These are phyloP conservation scores for Primulina huaijiensis DNA, from an alignment of 257 asterid species.

Conservation along the genomic window DNA sequence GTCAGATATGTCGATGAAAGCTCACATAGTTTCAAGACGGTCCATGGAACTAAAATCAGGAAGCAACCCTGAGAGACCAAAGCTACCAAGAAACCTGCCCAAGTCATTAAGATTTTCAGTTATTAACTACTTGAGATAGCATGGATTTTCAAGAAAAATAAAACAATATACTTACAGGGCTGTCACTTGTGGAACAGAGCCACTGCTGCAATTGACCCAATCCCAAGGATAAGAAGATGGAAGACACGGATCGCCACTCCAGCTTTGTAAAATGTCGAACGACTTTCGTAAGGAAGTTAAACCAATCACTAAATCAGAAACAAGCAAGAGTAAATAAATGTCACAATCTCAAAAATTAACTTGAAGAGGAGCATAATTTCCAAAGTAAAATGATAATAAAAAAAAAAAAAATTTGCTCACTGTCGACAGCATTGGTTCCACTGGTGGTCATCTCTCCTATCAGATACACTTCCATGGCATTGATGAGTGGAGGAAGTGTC, in stretches of 20 bases:
- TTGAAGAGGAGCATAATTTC: no score
- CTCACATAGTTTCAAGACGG: conserved; percentile 56
- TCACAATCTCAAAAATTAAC: no score
- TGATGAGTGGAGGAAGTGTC: conserved; percentile 65
- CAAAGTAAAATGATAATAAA: not conserved
- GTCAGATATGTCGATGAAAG: not conserved
- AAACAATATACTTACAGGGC: conserved; percentile 39
- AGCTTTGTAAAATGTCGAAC: conserved; percentile 35
- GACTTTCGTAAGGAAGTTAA: conserved; percentile 34
- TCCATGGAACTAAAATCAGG: conserved; percentile 44
- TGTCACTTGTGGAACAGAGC: conserved; percentile 60
- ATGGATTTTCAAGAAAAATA: not conserved
- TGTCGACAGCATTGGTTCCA: conserved; percentile 44
- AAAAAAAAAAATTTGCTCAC: conserved; percentile 20
- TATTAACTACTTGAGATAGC: not conserved
- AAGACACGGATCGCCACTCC: conserved; percentile 77
- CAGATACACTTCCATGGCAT: conserved; percentile 49
- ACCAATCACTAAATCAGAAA: conserved; percentile 37
- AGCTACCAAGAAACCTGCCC: conserved; percentile 29
- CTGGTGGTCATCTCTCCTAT: conserved; percentile 28
- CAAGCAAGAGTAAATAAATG: not conserved
- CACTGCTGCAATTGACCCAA: conserved; percentile 58
- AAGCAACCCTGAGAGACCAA: conserved; percentile 26
- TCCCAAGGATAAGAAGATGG: conserved; percentile 64
- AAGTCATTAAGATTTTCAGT: not conserved